phyloP scores from a whole-genome alignment of 202 grass and related monocot species.

The Cymbopogon flexuosus region DNA sequence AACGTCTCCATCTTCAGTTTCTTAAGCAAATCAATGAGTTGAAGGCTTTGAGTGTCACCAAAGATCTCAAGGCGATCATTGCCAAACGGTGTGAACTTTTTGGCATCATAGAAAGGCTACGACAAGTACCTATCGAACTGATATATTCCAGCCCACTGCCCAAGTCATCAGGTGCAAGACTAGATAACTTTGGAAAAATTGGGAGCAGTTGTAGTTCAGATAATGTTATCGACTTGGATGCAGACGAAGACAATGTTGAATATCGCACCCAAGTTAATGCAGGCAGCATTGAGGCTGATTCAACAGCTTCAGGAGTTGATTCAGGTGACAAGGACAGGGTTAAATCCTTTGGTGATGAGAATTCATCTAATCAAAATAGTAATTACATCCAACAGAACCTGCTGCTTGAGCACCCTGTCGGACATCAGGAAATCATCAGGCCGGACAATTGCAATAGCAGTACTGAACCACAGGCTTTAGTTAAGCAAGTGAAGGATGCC shows the following conservation, averaged over 20 bases:
- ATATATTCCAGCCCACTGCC: slow-evolving; percentile 15
- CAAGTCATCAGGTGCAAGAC: slow-evolving; percentile 4
- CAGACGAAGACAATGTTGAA: neutral
- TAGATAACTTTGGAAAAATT: neutral
- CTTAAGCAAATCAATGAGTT: slow-evolving; percentile 14
- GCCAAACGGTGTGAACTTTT: slow-evolving; percentile 17
- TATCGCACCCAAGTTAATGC: neutral
- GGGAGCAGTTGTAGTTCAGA: neutral
- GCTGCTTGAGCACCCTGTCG: neutral
- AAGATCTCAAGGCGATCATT: slow-evolving; percentile 38
- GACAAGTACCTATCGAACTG: slow-evolving; percentile 30
- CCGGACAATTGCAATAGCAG: slow-evolving; percentile 8
- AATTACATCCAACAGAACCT: neutral
- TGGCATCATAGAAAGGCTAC: slow-evolving; percentile 26
- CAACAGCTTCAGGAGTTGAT: slow-evolving; percentile 32
- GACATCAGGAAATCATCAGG: slow-evolving; percentile 8
- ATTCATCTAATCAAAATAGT: slow-evolving; percentile 16
- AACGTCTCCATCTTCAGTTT: slow-evolving; percentile 7
- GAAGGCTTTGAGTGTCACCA: slow-evolving; percentile 36
- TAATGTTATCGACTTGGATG: slow-evolving; percentile 32
- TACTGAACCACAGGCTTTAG: slow-evolving; percentile 25
- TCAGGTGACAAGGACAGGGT: slow-evolving; percentile 26
- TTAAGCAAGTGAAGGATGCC: neutral
- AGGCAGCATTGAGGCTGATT: neutral
- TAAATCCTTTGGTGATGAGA: slow-evolving; percentile 13